Conservation (phyloP, 129 eudicot genomes). For the Oenanthe sinensis region DNA sequence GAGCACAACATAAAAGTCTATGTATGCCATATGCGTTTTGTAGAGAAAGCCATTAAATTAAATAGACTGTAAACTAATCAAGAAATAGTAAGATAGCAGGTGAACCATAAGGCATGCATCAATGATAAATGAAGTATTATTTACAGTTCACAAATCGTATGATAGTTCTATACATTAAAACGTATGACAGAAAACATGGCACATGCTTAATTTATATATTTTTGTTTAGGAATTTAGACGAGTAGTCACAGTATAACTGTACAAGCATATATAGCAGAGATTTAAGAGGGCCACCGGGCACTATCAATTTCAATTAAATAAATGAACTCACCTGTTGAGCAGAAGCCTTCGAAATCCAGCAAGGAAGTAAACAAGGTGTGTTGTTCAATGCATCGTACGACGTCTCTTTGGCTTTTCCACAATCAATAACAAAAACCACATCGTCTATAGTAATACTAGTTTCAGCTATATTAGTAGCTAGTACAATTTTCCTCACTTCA, state of each 20-base stretch:
- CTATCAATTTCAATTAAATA: neutral
- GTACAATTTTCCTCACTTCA: constrained; percentile 84
- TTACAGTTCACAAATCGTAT: neutral
- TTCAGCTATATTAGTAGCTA: constrained; percentile 98
- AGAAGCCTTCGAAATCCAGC: constrained; percentile 95
- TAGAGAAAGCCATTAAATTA: neutral
- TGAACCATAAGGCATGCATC: neutral
- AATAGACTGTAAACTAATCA: neutral
- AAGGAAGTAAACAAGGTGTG: constrained; percentile 89
- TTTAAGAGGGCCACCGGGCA: no score
- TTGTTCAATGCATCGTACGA: constrained; percentile 95
- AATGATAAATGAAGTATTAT: neutral
- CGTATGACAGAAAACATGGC: neutral
- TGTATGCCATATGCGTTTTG: neutral
- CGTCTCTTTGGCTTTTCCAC: constrained; percentile 98
- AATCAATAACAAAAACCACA: constrained; percentile 84
- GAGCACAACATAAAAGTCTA: neutral
- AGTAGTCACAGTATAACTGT: neutral
- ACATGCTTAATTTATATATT: neutral
- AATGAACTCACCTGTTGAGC: constrained; percentile 68
- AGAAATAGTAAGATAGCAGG: neutral
- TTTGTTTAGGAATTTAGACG: neutral
- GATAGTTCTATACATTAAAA: neutral
- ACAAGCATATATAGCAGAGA: neutral
- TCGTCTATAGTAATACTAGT: constrained; percentile 97